Evolutionary conservation across 805 yeast species (phyloP).

Genomic region (Candida maris): DNA sequence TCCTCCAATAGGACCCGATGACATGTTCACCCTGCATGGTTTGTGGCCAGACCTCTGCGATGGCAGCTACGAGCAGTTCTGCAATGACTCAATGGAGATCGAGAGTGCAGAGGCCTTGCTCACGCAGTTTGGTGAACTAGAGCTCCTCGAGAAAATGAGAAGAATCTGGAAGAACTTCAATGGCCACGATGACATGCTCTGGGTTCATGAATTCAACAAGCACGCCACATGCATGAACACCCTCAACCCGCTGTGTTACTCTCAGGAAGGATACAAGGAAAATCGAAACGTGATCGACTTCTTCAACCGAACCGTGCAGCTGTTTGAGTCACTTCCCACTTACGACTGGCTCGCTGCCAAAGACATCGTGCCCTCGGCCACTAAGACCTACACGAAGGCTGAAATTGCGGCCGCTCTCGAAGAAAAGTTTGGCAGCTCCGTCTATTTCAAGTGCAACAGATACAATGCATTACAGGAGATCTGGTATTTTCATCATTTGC

Average conservation of each 20-base stretch:
- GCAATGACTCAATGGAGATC: constrained; percentile 60
- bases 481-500: constrained; percentile 78
- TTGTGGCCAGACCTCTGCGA: constrained; percentile 87
- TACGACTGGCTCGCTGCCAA: constrained; percentile 60
- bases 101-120: constrained; percentile 46
- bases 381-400: constrained; percentile 51
- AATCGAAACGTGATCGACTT: constrained; percentile 62
- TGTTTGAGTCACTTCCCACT: constrained; percentile 62
- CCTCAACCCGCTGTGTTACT: constrained; percentile 68
- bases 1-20: constrained; percentile 68
- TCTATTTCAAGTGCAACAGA: constrained; percentile 58
- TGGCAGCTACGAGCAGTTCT: constrained; percentile 77
- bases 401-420: constrained; percentile 53
- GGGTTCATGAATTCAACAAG: constrained; percentile 92
- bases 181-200: constrained; percentile 63
- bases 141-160: constrained; percentile 54
- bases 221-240: constrained; percentile 93
- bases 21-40: constrained; percentile 78
- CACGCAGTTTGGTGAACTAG: constrained; percentile 42
- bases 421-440: constrained; percentile 51
- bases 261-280: constrained; percentile 22
- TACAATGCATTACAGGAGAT: constrained; percentile 52
- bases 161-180: constrained; percentile 69
- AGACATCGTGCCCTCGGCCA: constrained; percentile 66
- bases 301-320: constrained; percentile 54